These are phyloP conservation scores for Penicilliopsis zonata DNA, from an alignment of 495 filamentous ascomycete genomes.

Conservation along the genomic window DNA sequence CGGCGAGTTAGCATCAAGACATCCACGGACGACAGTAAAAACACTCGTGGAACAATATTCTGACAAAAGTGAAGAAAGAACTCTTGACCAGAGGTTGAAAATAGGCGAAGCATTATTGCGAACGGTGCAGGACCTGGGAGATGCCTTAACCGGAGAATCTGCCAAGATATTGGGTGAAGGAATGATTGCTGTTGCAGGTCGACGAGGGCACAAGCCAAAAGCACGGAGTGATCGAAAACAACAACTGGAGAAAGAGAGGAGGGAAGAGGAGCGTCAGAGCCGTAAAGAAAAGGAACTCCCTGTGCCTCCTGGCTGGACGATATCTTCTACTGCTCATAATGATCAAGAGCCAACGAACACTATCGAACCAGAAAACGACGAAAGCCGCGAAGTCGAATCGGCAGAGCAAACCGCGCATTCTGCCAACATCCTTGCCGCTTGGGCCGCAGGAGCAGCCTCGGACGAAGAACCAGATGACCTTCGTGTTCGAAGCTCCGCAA, in stretches of 20 bases:
- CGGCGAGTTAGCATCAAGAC: slow-evolving; percentile 48
- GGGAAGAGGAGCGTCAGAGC: slow-evolving; percentile 30
- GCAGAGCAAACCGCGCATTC: slow-evolving; percentile 41
- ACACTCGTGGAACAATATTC: slow-evolving; percentile 60
- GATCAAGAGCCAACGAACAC: slow-evolving; percentile 8
- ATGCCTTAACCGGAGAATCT: slow-evolving; percentile 45
- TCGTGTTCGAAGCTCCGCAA: slow-evolving; percentile 62
- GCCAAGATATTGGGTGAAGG: slow-evolving; percentile 45
- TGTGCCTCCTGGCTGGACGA: slow-evolving; percentile 18
- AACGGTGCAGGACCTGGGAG: slow-evolving; percentile 53
- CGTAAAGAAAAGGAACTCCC: slow-evolving; percentile 17
- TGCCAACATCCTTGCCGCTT: slow-evolving; percentile 57
- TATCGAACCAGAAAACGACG: slow-evolving; percentile 29
- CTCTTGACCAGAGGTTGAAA: slow-evolving; percentile 54
- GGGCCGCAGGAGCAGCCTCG: slow-evolving; percentile 50
- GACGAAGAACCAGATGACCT: slow-evolving; percentile 55
- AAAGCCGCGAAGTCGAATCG: slow-evolving; percentile 29
- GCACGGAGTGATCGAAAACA: slow-evolving; percentile 40
- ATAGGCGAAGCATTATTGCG: slow-evolving; percentile 63
- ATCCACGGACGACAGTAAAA: slow-evolving; percentile 52
- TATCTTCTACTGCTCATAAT: slow-evolving; percentile 10
- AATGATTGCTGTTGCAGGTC: slow-evolving; percentile 53
- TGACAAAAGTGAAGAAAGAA: slow-evolving; percentile 44
- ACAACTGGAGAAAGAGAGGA: slow-evolving; percentile 34
- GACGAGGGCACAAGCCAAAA: slow-evolving; percentile 43